Conservation (phyloP, 106 monocot genomes). For the Acorus calamus region DNA sequence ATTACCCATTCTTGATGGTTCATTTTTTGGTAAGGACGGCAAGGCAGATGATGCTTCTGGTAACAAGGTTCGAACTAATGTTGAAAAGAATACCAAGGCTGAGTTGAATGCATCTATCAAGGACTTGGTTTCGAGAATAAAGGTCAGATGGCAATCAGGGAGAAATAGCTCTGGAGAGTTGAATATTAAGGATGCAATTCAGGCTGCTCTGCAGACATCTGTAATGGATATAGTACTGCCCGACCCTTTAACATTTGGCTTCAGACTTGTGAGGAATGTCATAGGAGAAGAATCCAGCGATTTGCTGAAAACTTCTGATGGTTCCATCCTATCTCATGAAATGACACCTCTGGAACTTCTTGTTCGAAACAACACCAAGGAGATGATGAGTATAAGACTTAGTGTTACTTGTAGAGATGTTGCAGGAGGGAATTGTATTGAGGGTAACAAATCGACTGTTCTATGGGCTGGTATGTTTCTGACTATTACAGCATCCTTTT, state of each 20-base stretch:
- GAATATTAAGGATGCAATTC: slow-evolving; percentile 87
- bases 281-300: not conserved
- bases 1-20: slow-evolving; percentile 69
- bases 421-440: slow-evolving; percentile 83
- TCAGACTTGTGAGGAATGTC: slow-evolving; percentile 37
- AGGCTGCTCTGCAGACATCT: slow-evolving; percentile 73
- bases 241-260: slow-evolving; percentile 85
- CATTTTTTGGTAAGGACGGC: slow-evolving; percentile 52
- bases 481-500: not conserved
- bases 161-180: slow-evolving; percentile 85
- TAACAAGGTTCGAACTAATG: slow-evolving; percentile 12
- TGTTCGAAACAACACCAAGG: slow-evolving; percentile 85
- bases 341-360: slow-evolving; percentile 69
- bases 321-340: slow-evolving; percentile 54
- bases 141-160: slow-evolving; percentile 89
- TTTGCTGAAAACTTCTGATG: slow-evolving; percentile 11
- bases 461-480: slow-evolving; percentile 68
- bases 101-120: slow-evolving; percentile 79
- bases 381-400: slow-evolving; percentile 62
- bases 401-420: slow-evolving; percentile 73
- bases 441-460: slow-evolving; percentile 68
- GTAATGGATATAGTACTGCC: slow-evolving; percentile 88
- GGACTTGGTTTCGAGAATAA: slow-evolving; percentile 74
- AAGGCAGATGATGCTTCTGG: slow-evolving; percentile 14
- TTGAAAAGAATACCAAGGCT: slow-evolving; percentile 60